phyloP scores from a whole-genome alignment of 192 early-diverging fungal genomes.

The Haplosporangium gracile region DNA sequence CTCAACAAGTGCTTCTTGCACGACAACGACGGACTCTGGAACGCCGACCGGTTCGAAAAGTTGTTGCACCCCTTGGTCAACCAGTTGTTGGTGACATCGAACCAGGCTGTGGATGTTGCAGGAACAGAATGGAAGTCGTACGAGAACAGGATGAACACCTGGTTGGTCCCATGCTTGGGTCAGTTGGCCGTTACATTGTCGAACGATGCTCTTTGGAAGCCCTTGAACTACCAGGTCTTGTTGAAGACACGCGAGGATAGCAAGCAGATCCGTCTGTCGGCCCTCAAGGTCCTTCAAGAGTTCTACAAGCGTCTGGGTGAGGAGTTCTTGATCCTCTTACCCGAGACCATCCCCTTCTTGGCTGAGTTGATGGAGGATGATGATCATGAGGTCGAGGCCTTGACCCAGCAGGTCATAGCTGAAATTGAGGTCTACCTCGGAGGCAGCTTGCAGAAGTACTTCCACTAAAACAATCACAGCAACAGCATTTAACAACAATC shows the following conservation, averaged over 20 bases:
- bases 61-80: constrained; percentile 77
- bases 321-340: constrained; percentile 90
- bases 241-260: constrained; percentile 82
- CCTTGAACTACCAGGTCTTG: constrained; percentile 86
- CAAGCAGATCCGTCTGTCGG: constrained; percentile 76
- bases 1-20: constrained; percentile 76
- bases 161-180: constrained; percentile 82
- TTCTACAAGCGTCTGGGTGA: constrained; percentile 93
- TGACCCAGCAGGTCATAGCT: constrained; percentile 84
- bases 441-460: constrained; percentile 89
- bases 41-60: constrained; percentile 81
- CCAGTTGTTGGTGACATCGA: constrained; percentile 77
- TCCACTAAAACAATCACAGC: constrained; percentile 60
- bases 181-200: constrained; percentile 84
- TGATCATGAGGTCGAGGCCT: constrained; percentile 84
- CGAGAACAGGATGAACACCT: constrained; percentile 65
- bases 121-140: constrained; percentile 55
- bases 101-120: constrained; percentile 27
- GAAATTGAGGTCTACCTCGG: constrained; percentile 93
- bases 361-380: constrained; percentile 97
- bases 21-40: constrained; percentile 79
- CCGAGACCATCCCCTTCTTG: constrained; percentile 95
- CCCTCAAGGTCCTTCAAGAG: constrained; percentile 79
- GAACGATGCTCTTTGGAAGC: constrained; percentile 90
- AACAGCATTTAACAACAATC: too few species aligned